phyloP scores from a whole-genome alignment of 306 rosid genomes.

The Dalbergia cultrata region DNA sequence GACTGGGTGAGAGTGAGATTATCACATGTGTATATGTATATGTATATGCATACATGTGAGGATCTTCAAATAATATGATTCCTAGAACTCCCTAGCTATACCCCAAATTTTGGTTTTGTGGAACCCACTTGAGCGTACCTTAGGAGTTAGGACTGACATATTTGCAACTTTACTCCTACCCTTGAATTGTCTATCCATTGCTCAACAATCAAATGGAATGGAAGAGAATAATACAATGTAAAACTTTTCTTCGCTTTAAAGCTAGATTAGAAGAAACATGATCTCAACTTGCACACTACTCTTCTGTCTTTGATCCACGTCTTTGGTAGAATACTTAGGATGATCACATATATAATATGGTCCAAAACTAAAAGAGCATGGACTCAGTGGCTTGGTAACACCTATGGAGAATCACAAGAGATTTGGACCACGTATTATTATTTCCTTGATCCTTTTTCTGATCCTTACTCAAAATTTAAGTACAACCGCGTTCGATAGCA shows the following conservation, averaged over 20 bases:
- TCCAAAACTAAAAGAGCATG: conserved; percentile 35
- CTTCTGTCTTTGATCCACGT: conserved; percentile 37
- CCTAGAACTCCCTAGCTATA: neutral
- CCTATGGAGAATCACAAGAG: conserved; percentile 59
- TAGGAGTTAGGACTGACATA: conserved; percentile 42
- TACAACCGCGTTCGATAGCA: conserved; percentile 49
- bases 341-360: conserved; percentile 52
- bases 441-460: conserved; percentile 50
- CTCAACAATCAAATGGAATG: neutral
- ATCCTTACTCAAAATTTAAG: conserved; percentile 40
- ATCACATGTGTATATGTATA: neutral
- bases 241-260: conserved; percentile 78
- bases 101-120: conserved; percentile 27
- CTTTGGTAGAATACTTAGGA: conserved; percentile 28
- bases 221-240: conserved; percentile 18
- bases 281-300: conserved; percentile 57
- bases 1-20: neutral
- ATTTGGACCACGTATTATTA: conserved; percentile 29
- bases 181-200: conserved; percentile 23
- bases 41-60: neutral
- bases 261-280: conserved; percentile 53
- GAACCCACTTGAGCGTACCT: conserved; percentile 57
- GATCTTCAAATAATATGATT: conserved; percentile 13
- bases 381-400: conserved; percentile 35
- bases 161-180: conserved; percentile 66